Percentiles rank a stretch among this genome's conserved stretches.
phyloP scores from a whole-genome alignment of 805 yeast species.

The Lachancea quebecensis region DNA sequence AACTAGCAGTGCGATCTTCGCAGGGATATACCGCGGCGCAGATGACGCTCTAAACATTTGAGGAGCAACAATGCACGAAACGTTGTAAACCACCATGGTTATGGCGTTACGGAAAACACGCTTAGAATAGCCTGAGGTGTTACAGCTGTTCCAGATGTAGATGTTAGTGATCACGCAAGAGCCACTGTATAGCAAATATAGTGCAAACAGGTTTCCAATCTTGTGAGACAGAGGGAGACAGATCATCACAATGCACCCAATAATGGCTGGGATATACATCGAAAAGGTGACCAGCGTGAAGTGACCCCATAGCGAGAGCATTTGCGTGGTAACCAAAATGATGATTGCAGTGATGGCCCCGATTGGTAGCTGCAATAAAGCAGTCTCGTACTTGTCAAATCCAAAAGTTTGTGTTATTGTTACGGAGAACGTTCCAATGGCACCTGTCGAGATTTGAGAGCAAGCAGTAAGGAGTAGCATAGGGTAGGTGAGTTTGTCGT shows the following conservation, averaged over 20 bases:
- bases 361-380: slow-evolving; percentile 50
- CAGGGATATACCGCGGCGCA: slow-evolving; percentile 49
- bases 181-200: slow-evolving; percentile 48
- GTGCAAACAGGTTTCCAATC: slow-evolving; percentile 43
- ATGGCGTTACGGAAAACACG: slow-evolving; percentile 46
- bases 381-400: slow-evolving; percentile 38
- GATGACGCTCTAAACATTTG: slow-evolving; percentile 48
- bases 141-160: slow-evolving; percentile 56
- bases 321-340: slow-evolving; percentile 35
- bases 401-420: slow-evolving; percentile 49
- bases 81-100: slow-evolving; percentile 52
- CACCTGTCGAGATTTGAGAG: slow-evolving; percentile 45
- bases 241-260: slow-evolving; percentile 42
- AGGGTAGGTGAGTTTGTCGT: slow-evolving; percentile 45
- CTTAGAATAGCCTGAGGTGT: slow-evolving; percentile 58
- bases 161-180: slow-evolving; percentile 51
- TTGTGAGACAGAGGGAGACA: slow-evolving; percentile 30
- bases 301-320: slow-evolving; percentile 32
- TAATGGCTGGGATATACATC: slow-evolving; percentile 42
- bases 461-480: slow-evolving; percentile 41
- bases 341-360: slow-evolving; percentile 43
- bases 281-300: slow-evolving; percentile 34
- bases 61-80: slow-evolving; percentile 58
- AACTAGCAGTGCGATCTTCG: slow-evolving; percentile 49
- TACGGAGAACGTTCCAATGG: slow-evolving; percentile 46